Conservation (phyloP, 768 basidiomycete genomes). For the Galerina sulciceps region DNA sequence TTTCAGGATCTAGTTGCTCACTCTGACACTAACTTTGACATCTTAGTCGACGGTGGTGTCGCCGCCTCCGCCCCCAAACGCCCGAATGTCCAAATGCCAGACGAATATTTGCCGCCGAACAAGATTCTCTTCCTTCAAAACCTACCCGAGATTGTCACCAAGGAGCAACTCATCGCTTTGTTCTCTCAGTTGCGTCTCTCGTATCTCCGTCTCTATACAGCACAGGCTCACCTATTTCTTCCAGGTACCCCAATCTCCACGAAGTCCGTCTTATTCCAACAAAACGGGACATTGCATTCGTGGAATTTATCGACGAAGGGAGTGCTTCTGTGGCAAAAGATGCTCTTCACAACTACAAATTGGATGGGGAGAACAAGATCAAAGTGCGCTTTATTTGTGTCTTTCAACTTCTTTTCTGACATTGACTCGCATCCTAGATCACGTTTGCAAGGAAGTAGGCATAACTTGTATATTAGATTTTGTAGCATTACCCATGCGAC, state of each 20-base stretch:
- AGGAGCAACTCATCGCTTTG: constrained; percentile 87
- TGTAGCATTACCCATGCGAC: constrained; percentile 18
- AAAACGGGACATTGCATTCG: constrained; percentile 97
- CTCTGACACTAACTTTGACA: constrained; percentile 9
- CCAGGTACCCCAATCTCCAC: constrained; percentile 91
- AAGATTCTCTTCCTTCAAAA: constrained; percentile 99
- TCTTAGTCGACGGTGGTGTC: constrained; percentile 68
- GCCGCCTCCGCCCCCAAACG: constrained; percentile 72
- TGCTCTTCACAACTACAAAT: constrained; percentile 95
- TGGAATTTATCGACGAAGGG: constrained; percentile 94
- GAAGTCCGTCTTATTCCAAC: constrained; percentile 99
- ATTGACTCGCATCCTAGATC: constrained; percentile 45
- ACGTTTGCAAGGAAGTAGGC: constrained; percentile 75
- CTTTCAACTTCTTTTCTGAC: background rate
- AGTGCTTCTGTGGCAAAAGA: constrained; percentile 93
- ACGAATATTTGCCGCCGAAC: constrained; percentile 99
- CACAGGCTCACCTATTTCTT: constrained; percentile 1
- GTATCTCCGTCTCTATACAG: background rate
- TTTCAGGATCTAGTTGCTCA: background rate
- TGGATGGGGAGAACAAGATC: constrained; percentile 98
- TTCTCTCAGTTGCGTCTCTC: constrained; percentile 80
- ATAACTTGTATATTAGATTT: constrained; percentile 15
- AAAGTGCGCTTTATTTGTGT: constrained; percentile 58
- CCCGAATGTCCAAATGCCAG: constrained; percentile 94
- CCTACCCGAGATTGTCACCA: constrained; percentile 89